Conservation (phyloP, 148 eudicot species). For the Camellia japonica region DNA sequence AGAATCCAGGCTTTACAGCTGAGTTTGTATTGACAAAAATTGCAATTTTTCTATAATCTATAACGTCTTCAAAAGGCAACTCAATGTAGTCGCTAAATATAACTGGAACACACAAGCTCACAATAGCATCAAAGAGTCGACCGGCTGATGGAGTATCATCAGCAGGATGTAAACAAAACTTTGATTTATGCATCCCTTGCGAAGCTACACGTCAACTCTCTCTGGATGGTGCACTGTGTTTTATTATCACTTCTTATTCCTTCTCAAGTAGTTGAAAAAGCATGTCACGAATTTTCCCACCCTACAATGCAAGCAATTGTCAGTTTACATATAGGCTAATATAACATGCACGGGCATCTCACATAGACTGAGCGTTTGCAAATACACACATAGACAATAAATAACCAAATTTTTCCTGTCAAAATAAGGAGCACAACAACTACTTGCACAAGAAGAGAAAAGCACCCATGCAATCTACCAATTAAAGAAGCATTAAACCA, state of each 20-base stretch:
- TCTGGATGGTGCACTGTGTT: conserved; percentile 92
- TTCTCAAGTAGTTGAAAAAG: conserved; percentile 85
- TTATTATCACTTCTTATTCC: conserved; percentile 68
- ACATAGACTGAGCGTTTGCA: too few relatives aligned
- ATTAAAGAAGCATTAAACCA: too few relatives aligned
- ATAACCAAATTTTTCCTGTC: too few relatives aligned
- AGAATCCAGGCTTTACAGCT: conserved; percentile 66
- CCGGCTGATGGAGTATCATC: conserved; percentile 98
- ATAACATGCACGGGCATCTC: background rate
- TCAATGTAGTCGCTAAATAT: conserved; percentile 83
- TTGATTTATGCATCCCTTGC: conserved; percentile 92
- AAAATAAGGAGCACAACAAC: too few relatives aligned
- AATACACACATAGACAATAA: too few relatives aligned
- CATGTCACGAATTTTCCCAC: conserved; percentile 87
- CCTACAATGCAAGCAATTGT: conserved; percentile 44
- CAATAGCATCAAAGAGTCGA: conserved; percentile 94
- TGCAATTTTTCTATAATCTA: conserved; percentile 83
- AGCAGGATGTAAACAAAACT: conserved; percentile 94
- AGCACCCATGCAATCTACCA: too few relatives aligned
- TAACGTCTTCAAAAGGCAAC: conserved; percentile 91
- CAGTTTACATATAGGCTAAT: background rate
- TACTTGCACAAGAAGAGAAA: too few relatives aligned
- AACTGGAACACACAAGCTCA: conserved; percentile 90
- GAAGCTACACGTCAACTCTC: conserved; percentile 89
- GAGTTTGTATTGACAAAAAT: conserved; percentile 70